A percentile compares a stretch with the other conserved stretches of the same genome.
These are phyloP conservation scores for Striga hermonthica DNA, from an alignment of 305 asterid genomes.

Conservation along the genomic window DNA sequence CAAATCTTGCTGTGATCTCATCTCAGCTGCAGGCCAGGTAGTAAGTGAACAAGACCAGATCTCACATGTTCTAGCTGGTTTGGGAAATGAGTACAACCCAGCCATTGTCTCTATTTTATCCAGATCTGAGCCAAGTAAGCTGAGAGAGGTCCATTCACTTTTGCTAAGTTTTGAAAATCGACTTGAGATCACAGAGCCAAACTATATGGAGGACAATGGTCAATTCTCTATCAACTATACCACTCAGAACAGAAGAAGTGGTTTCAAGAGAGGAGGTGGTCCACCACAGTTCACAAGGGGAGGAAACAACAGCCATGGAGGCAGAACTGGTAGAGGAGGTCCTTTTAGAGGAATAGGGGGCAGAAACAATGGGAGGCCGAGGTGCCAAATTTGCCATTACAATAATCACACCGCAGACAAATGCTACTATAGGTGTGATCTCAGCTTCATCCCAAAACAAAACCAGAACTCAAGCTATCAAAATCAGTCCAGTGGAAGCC, in stretches of 20 bases:
- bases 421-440: too few species aligned
- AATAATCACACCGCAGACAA: too few species aligned
- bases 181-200: too few species aligned
- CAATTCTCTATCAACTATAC: background rate
- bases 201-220: too few species aligned
- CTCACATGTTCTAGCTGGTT: background rate
- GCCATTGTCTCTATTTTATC: background rate
- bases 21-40: background rate
- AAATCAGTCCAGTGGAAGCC: too few species aligned
- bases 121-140: background rate
- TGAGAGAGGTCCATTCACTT: background rate
- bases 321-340: background rate
- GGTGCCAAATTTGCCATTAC: too few species aligned
- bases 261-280: too few species aligned
- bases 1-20: background rate
- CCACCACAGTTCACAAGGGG: background rate
- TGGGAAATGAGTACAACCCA: background rate
- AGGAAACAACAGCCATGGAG: background rate
- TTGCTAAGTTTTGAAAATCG: too few species aligned
- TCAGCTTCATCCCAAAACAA: too few species aligned
- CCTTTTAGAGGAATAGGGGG: background rate
- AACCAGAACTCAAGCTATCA: too few species aligned
- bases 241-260: background rate
- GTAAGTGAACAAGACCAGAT: background rate
- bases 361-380: background rate